Evolutionary conservation across 23 red algal genomes (phyloP).

Genomic region (Pyropia haitanensis): DNA sequence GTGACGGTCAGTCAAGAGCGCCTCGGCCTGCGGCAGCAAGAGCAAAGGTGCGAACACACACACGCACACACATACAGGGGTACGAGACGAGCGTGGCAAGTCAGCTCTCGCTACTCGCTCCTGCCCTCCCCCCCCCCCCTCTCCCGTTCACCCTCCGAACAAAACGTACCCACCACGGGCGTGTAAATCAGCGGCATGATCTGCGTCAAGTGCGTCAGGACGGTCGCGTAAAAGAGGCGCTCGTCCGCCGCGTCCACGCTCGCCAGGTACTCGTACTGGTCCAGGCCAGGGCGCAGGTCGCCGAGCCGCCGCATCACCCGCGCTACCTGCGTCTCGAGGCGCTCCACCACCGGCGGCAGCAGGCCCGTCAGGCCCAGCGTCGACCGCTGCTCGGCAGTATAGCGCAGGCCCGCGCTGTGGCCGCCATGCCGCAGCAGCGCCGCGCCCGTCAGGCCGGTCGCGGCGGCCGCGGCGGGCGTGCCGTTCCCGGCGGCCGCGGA

Average conservation of each 20-base stretch:
- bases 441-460: too few species aligned
- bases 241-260: constrained; percentile 57
- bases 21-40: too few species aligned
- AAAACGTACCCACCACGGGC: constrained; percentile 38
- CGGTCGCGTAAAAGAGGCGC: constrained; percentile 63
- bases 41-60: too few species aligned
- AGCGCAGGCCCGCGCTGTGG: constrained; percentile 48
- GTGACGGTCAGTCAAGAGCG: too few species aligned
- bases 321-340: constrained; percentile 47
- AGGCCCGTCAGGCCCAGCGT: constrained; percentile 42
- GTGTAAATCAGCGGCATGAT: constrained; percentile 83
- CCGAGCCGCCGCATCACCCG: constrained; percentile 27
- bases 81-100: too few species aligned
- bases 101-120: too few species aligned
- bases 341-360: constrained; percentile 41
- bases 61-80: too few species aligned
- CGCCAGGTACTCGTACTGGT: constrained; percentile 69
- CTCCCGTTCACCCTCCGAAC: background rate
- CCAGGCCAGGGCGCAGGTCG: constrained; percentile 15
- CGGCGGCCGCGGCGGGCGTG: too few species aligned
- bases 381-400: constrained; percentile 48
- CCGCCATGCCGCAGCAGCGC: constrained; percentile 44
- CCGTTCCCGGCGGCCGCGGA: too few species aligned
- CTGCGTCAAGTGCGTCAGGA: constrained; percentile 45
- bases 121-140: background rate